Evolutionary conservation across 495 filamentous ascomycete species (phyloP), one percentile per base, ranked within the genome.

Genomic region (Xylaria cubensis): DNA sequence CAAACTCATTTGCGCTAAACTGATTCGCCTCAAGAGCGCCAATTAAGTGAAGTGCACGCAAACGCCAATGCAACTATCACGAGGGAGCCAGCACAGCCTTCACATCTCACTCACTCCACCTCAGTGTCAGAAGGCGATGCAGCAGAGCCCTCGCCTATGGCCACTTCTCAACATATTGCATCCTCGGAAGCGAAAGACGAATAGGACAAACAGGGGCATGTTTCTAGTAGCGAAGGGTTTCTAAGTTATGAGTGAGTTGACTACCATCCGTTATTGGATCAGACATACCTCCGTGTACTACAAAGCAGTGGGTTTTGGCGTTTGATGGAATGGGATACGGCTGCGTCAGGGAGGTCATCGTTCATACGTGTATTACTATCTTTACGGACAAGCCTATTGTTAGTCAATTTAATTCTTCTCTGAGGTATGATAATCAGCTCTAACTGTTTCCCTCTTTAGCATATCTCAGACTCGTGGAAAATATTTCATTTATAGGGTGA

Each of bases 1-100:
- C 2, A 1, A 24, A 55, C 63, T 39, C 2, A 50, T 51, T 55
- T 44, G 5, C 59, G n/a, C 36, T 2, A 19, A 17, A 46, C 70
- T 72, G 32, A 71, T 69, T 10, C 67, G 3, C 41, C 4, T 64
- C 10, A 44, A 84, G 82, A 84, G 72, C 80, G 81, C 19, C 82
- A 83, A 73, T 71, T 84, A 8, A 75, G 39, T 67, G 82, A 83
- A 21, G 73, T 78, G 5, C 79, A 83, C 67, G 75, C 78, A 26
- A 80, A 76, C 69, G 75, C 78, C 24, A 80, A 76, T 70, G 69
- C 76, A 12, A 50, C 78, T 2, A 73, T 80, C 34, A 82, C 81
- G 19, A 77, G 82, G 63, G 83, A 84, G 66, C 82, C 82, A 7
- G 71, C 77, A 12, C 82, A 82, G 9, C 77, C 79, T 29, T 83